These are phyloP conservation scores for Aureobasidium zeae DNA, from an alignment of 2,329 filamentous ascomycete species.

Conservation along the genomic window DNA sequence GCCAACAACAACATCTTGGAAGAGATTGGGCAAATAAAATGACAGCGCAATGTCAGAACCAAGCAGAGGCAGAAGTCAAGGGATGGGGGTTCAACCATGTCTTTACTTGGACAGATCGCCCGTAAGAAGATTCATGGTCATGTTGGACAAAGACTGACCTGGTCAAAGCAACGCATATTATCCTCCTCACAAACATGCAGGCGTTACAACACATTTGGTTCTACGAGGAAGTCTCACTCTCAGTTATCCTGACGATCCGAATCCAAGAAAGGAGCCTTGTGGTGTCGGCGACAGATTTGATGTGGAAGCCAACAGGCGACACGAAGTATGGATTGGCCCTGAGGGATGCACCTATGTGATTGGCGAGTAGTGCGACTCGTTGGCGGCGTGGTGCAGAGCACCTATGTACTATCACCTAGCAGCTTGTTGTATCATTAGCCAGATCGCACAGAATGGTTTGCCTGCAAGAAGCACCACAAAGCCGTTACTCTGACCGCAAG, in stretches of 20 bases:
- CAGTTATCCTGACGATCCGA: slow-evolving; percentile 52
- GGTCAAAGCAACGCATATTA: slow-evolving; percentile 56
- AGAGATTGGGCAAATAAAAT: no score
- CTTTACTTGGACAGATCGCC: slow-evolving; percentile 62
- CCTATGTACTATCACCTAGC: no score
- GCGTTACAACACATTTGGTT: slow-evolving; percentile 61
- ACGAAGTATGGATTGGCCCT: slow-evolving; percentile 61
- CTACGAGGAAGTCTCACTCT: slow-evolving; percentile 56
- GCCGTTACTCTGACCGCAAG: no score
- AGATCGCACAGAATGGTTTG: no score
- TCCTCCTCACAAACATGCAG: slow-evolving; percentile 54
- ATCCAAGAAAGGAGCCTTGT: slow-evolving; percentile 49
- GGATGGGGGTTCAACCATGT: slow-evolving; percentile 62
- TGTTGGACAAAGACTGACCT: no score
- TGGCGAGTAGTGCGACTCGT: slow-evolving; percentile 36
- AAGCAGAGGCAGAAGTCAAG: slow-evolving; percentile 52
- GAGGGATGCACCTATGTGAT: slow-evolving; percentile 61
- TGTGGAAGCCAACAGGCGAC: slow-evolving; percentile 53
- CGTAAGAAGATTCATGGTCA: slow-evolving; percentile 48
- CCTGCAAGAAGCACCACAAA: no score
- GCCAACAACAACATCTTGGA: no score
- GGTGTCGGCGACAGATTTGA: slow-evolving; percentile 54
- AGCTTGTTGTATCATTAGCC: no score
- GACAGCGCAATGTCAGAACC: slow-evolving; percentile 32
- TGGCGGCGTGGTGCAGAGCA: no score